phyloP scores from a whole-genome alignment of 345 rosid species.

The Psidium friedrichsthalianum region DNA sequence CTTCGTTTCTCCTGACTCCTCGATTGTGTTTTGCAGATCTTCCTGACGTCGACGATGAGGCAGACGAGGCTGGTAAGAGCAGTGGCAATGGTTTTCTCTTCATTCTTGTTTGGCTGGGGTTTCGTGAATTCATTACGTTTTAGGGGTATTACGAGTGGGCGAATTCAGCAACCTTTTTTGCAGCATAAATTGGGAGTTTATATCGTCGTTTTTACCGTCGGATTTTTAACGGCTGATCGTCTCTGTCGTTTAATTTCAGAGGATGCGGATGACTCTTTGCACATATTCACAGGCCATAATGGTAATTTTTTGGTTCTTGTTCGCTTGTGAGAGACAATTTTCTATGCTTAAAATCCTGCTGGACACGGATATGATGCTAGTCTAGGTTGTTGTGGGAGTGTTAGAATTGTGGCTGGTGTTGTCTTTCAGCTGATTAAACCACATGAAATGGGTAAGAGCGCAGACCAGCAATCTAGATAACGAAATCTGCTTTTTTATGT shows the following conservation, averaged over 20 bases:
- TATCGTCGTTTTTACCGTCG: too few species aligned
- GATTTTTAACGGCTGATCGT: not conserved
- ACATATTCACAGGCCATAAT: slow-evolving; percentile 78
- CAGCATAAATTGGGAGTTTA: not conserved
- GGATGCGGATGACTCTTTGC: slow-evolving; percentile 74
- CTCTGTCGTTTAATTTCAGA: slow-evolving; percentile 19
- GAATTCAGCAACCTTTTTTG: not conserved
- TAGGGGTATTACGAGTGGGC: not conserved
- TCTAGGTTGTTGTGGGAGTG: not conserved
- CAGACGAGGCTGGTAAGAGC: slow-evolving; percentile 21
- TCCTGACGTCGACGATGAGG: slow-evolving; percentile 60
- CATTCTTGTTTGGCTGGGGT: not conserved
- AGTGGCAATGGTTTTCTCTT: not conserved
- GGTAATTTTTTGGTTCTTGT: slow-evolving; percentile 18
- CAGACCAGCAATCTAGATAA: not conserved
- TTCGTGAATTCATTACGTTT: not conserved
- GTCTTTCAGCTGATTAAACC: not conserved
- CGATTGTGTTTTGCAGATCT: slow-evolving; percentile 32
- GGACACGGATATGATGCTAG: not conserved
- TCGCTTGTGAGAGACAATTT: not conserved
- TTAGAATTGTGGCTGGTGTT: not conserved
- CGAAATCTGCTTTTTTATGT: not conserved
- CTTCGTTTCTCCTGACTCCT: not conserved
- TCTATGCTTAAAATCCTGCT: not conserved
- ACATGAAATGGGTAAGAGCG: not conserved